These are phyloP conservation scores for Aspergillus sp. DNA, from an alignment of 2,329 filamentous ascomycete species.

Conservation along the genomic window DNA sequence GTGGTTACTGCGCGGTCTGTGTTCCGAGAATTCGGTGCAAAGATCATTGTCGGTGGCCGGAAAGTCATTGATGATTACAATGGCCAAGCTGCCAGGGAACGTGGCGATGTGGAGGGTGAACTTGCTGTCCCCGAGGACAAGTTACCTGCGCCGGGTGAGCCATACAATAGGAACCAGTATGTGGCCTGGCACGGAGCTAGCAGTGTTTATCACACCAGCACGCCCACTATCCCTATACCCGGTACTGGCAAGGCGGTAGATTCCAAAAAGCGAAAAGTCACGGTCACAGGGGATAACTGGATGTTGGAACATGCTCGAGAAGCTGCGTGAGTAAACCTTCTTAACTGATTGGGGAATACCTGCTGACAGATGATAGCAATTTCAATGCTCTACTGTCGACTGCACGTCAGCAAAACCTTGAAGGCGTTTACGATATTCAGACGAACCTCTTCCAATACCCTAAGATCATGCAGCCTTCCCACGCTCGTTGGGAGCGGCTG, in stretches of 20 bases:
- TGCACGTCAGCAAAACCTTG: slow-evolving; percentile 66
- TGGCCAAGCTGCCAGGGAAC: slow-evolving; percentile 69
- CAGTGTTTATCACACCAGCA: slow-evolving; percentile 85
- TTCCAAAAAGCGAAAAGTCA: slow-evolving; percentile 78
- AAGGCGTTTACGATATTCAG: slow-evolving; percentile 88
- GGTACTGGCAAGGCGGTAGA: slow-evolving; percentile 68
- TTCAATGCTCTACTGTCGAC: slow-evolving; percentile 77
- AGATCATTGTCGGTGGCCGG: slow-evolving; percentile 88
- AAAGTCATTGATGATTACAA: slow-evolving; percentile 89
- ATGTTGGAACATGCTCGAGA: slow-evolving; percentile 91
- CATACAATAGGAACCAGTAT: slow-evolving; percentile 99
- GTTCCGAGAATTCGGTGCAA: slow-evolving; percentile 92
- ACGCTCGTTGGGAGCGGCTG: slow-evolving; percentile 77
- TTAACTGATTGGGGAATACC: not conserved
- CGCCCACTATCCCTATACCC: slow-evolving; percentile 71
- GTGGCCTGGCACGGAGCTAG: slow-evolving; percentile 98
- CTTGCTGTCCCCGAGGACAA: slow-evolving; percentile 86
- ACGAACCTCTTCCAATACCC: slow-evolving; percentile 91
- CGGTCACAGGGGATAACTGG: slow-evolving; percentile 93
- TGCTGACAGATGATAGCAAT: slow-evolving; percentile 53
- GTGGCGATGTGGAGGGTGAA: slow-evolving; percentile 82
- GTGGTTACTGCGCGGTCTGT: slow-evolving; percentile 95
- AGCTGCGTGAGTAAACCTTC: slow-evolving; percentile 66
- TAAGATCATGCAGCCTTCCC: slow-evolving; percentile 82
- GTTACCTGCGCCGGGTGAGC: slow-evolving; percentile 70